These are phyloP conservation scores for Puccinia polysora DNA, from an alignment of 1,284 basidiomycete species.

Conservation along the genomic window DNA sequence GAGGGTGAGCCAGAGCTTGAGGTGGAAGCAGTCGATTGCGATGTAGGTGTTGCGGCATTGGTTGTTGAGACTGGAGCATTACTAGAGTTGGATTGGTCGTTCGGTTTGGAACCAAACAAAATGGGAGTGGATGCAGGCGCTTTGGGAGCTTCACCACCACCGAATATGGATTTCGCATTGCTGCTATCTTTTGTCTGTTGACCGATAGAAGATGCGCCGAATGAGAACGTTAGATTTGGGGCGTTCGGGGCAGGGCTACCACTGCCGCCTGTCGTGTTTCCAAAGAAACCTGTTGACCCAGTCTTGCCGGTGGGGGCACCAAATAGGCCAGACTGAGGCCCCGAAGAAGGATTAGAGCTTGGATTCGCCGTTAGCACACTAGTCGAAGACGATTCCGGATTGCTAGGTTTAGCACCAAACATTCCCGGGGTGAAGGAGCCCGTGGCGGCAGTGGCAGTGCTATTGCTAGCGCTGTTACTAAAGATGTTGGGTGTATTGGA, in stretches of 20 bases:
- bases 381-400: too few relatives aligned
- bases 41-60: background rate
- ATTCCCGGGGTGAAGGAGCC: background rate
- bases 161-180: background rate
- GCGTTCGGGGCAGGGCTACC: background rate
- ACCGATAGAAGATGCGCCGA: background rate
- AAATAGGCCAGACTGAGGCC: background rate
- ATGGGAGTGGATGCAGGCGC: background rate
- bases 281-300: background rate
- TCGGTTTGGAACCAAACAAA: slow-evolving; percentile 32
- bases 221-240: background rate
- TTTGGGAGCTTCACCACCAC: background rate
- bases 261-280: background rate
- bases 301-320: background rate
- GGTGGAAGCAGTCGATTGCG: slow-evolving; percentile 3
- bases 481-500: background rate
- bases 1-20: background rate
- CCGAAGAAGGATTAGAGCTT: too few relatives aligned
- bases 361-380: too few relatives aligned
- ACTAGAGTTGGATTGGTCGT: slow-evolving; percentile 1
- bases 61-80: background rate
- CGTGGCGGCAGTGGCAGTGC: background rate
- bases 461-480: background rate
- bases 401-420: too few relatives aligned
- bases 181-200: slow-evolving; percentile 7